Evolutionary conservation across 1,139 yeast genomes (phyloP), one percentile per base, ranked within the genome.

Genomic region (Hansenula sp.): DNA sequence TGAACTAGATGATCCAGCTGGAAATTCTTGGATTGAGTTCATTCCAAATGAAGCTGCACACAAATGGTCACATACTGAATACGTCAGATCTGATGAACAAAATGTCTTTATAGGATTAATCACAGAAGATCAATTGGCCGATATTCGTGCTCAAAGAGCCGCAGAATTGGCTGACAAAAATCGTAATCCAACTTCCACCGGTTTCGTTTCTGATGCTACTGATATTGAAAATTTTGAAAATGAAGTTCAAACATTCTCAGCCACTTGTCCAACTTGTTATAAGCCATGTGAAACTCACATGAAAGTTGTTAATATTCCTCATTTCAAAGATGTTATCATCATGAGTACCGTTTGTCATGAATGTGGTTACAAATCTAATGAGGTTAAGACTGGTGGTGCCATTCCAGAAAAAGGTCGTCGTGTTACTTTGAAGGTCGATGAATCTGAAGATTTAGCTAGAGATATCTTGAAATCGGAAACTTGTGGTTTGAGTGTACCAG

Each of bases 341-440:
- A 94, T 94, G 99, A 86, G 96, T 42, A 93, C 99, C 0, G 84
- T 79, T 1, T 94, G 99, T 68, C 91, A 84, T 36, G 71, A 79
- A 54, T 94, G 99, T 71, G 99, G 99, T 31, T 94, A 87, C 70
- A 93, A 88, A 68, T 88, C 96, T 19, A 94, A 94, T 61, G 99
- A 94, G 67, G 99, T 94, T 53, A 93, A 91, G 70, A 94, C 99
- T 5, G 99, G 99, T 47, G 99, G 99, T 53, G 95, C 86, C 17
- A 85, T 94, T 44, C 98, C 99, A 31, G 84, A 72, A 5, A 76
- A 82, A 65, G 99, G 98, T 49, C 81, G 83, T 54, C 81, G 74
- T 52, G 80, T 90, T 49, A 75, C 84, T 1, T 73, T 94, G 45
- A 74, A 75, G 55, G 84, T 93, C 50, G 91, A 89, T 47, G 98